Evolutionary conservation across 176 grass and related monocot species (phyloP), one percentile per base, ranked within the genome.

Genomic region (Cenchrus purpureus): DNA sequence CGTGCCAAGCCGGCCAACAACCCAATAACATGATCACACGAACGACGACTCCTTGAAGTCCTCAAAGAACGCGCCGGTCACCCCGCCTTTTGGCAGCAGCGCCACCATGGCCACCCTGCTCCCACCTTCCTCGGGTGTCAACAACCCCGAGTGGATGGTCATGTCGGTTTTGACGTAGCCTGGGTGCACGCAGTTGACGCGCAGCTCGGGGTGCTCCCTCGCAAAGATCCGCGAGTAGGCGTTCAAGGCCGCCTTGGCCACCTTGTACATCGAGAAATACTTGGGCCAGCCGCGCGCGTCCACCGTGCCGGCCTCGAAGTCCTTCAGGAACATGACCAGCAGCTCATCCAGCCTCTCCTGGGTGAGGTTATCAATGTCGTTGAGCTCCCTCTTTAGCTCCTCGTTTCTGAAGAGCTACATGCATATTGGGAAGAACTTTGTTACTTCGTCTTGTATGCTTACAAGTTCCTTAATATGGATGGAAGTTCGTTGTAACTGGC

Each of bases 101-200:
- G 88, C 93, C 1, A 85, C 71, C 8, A 20, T 31, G 4, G 88
- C 88, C 10, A 89, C 64, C 29, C 65, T 83, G n/a, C 83, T 71
- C 11, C 78, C 90, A 17, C 92, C 94, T 75, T 95, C 88, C 28
- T 87, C 82, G 0, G 87, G 79, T 0, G 80, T 68, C 53, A 85
- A 61, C 4, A 68, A 9, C 5, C 91, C 91, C 16, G 73, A 83
- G 56, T 83, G 68, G 14, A 31, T 46, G 6, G 85, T 89, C 19
- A 95, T 31, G n/a, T 91, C 86, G 4, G 84, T 95, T 56, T 76
- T 93, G n/a, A 93, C 91, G 58, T 87, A 93, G 5, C 93, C 94
- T 2, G 94, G 94, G 40, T 79, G 13, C 5, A 63, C 76, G 50
- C 90, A 92, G 63, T 92, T 92, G 32, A 85, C 42, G 16, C 79